Evolutionary conservation across 169 alveolate genomes (phyloP).

Genomic region (Cryptosporidium baileyi): DNA sequence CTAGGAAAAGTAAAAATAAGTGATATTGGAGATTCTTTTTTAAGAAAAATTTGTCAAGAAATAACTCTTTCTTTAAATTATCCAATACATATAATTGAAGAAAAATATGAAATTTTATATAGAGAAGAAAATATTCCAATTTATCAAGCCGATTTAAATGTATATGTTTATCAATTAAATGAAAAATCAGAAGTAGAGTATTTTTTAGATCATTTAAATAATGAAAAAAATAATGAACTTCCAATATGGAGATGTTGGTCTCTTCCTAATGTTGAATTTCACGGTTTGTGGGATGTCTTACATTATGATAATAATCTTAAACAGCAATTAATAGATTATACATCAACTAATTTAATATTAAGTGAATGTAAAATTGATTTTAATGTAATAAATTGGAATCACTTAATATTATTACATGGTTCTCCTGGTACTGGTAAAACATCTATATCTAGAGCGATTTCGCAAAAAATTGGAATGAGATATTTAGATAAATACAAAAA

Average conservation of each 20-base stretch:
- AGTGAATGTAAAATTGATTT: slow-evolving; percentile 75
- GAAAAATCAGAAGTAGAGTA: slow-evolving; percentile 29
- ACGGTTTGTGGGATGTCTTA: slow-evolving; percentile 81
- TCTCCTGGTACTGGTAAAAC: slow-evolving; percentile 81
- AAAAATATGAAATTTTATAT: neutral
- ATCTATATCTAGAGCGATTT: slow-evolving; percentile 69
- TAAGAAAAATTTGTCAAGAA: slow-evolving; percentile 46
- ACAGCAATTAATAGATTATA: slow-evolving; percentile 77
- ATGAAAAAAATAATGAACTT: slow-evolving; percentile 11
- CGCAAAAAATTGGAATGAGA: slow-evolving; percentile 73
- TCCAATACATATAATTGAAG: slow-evolving; percentile 25
- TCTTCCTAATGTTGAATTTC: slow-evolving; percentile 78
- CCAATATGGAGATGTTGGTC: slow-evolving; percentile 77
- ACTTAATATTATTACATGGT: slow-evolving; percentile 78
- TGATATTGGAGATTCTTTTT: slow-evolving; percentile 51
- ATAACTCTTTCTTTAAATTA: slow-evolving; percentile 38
- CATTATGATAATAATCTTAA: slow-evolving; percentile 78
- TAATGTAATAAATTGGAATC: slow-evolving; percentile 80
- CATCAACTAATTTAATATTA: slow-evolving; percentile 77
- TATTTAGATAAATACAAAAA: slow-evolving; percentile 72
- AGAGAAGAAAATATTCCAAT: slow-evolving; percentile 16
- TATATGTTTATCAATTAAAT: slow-evolving; percentile 39
- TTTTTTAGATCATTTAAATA: neutral
- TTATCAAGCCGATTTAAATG: slow-evolving; percentile 27
- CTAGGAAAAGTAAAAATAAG: slow-evolving; percentile 27